Conservation (phyloP, 2,329 filamentous ascomycete species). For the Tolypocladium tundrense region DNA sequence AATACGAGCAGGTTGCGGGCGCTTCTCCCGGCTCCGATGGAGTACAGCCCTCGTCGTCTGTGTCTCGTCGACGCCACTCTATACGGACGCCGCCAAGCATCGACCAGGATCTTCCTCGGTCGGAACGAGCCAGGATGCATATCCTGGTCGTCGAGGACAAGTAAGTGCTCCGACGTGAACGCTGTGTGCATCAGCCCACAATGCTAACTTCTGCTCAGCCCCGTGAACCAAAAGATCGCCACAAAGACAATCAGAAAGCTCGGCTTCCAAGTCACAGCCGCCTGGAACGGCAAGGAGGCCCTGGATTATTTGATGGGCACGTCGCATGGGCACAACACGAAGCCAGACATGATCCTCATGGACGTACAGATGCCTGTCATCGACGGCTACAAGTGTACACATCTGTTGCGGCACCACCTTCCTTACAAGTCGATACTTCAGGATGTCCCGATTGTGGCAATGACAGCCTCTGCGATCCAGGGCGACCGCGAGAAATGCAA, state of each 20-base stretch:
- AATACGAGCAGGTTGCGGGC: conserved; percentile 39
- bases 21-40: conserved; percentile 25
- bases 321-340: conserved; percentile 35
- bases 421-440: conserved; percentile 51
- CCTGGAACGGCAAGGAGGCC: conserved; percentile 71
- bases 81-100: conserved; percentile 24
- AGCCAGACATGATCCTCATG: conserved; percentile 69
- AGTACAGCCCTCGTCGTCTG: conserved; percentile 9
- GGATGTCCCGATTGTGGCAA: conserved; percentile 66
- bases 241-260: conserved; percentile 65
- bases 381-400: conserved; percentile 69
- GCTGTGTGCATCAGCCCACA: not conserved
- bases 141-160: conserved; percentile 79
- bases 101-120: conserved; percentile 38
- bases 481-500: conserved; percentile 67
- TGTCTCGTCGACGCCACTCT: conserved; percentile 21
- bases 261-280: conserved; percentile 59
- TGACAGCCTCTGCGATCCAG: conserved; percentile 71
- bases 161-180: conserved; percentile 29
- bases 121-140: conserved; percentile 53
- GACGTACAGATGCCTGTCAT: conserved; percentile 69
- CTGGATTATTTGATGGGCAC: conserved; percentile 59
- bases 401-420: conserved; percentile 57
- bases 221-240: conserved; percentile 67
- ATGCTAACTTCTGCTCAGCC: conserved; percentile 22